Percentiles rank a stretch among this genome's conserved stretches.
Conservation (phyloP, 1,284 basidiomycete species). For the Grifola frondosa region DNA sequence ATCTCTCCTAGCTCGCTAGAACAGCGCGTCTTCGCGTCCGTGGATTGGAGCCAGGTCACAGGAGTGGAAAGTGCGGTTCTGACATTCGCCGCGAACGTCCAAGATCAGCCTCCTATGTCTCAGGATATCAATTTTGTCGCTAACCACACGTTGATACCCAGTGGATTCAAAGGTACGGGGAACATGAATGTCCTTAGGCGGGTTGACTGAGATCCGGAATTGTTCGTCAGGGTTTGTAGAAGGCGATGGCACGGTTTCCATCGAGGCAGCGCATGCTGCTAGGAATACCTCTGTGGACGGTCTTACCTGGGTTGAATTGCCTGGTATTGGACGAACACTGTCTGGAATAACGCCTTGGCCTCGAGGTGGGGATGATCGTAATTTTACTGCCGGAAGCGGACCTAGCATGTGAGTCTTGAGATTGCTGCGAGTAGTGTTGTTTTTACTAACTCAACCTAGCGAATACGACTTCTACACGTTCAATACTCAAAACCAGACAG, state of each 20-base stretch:
- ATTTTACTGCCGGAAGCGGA: slow-evolving; percentile 60
- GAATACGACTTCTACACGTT: slow-evolving; percentile 67
- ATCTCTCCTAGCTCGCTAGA: slow-evolving; percentile 52
- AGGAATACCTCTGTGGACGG: slow-evolving; percentile 52
- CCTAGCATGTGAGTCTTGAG: slow-evolving; percentile 50
- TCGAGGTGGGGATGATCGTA: slow-evolving; percentile 48
- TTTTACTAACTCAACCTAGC: no score
- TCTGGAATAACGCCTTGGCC: slow-evolving; percentile 66
- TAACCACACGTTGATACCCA: slow-evolving; percentile 37
- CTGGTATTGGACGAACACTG: slow-evolving; percentile 56
- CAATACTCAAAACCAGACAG: slow-evolving; percentile 42
- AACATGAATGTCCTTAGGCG: neutral
- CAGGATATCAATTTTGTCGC: slow-evolving; percentile 43
- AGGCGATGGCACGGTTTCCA: slow-evolving; percentile 59
- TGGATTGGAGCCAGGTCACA: slow-evolving; percentile 60
- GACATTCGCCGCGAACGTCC: slow-evolving; percentile 46
- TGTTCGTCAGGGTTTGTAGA: slow-evolving; percentile 55
- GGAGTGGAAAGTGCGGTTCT: slow-evolving; percentile 44
- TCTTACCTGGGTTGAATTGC: slow-evolving; percentile 57
- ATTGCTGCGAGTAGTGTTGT: no score
- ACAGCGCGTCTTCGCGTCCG: slow-evolving; percentile 52
- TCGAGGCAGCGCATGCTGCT: slow-evolving; percentile 60
- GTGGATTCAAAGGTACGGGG: slow-evolving; percentile 48
- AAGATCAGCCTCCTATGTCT: slow-evolving; percentile 36
- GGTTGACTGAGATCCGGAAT: neutral